Evolutionary conservation across 371 early-diverging fungal genomes (phyloP).

Genomic region (Actinomortierella ambigua): DNA sequence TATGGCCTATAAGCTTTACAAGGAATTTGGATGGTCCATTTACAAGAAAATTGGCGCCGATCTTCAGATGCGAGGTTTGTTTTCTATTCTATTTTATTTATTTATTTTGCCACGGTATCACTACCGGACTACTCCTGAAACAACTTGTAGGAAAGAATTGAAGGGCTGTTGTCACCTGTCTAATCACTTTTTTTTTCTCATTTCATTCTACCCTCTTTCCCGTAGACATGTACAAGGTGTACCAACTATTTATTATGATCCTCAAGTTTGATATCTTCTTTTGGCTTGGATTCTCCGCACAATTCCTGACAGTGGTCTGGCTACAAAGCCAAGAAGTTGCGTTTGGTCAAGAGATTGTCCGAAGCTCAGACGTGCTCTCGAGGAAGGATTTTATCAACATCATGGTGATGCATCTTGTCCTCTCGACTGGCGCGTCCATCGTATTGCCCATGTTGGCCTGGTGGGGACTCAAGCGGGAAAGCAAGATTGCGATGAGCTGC

Average conservation of each 20-base stretch:
- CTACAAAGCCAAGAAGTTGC: constrained; percentile 44
- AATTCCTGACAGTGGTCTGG: constrained; percentile 82
- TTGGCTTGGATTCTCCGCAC: constrained; percentile 84
- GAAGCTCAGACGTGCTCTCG: constrained; percentile 40
- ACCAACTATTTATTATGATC: constrained; percentile 90
- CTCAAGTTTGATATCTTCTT: constrained; percentile 92
- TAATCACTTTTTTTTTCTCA: neutral
- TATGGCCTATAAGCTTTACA: constrained; percentile 68
- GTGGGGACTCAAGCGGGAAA: constrained; percentile 62
- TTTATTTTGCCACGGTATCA: neutral
- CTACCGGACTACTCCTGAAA: neutral
- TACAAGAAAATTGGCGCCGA: constrained; percentile 97
- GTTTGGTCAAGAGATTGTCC: constrained; percentile 45
- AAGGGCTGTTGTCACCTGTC: too few relatives aligned
- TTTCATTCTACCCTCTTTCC: neutral
- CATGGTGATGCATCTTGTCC: constrained; percentile 63
- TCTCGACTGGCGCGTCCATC: constrained; percentile 77
- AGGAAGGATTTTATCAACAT: constrained; percentile 9
- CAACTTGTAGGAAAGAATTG: too few relatives aligned
- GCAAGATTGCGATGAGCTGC: constrained; percentile 31
- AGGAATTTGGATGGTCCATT: constrained; percentile 93
- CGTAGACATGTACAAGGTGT: constrained; percentile 80
- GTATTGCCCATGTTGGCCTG: constrained; percentile 76
- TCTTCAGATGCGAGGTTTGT: constrained; percentile 79
- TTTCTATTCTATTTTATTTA: neutral